A percentile compares a stretch with the other conserved stretches of the same genome.
These are phyloP conservation scores for Fusarium pseudocircinatum DNA, from an alignment of 2,329 filamentous ascomycete species.

Conservation along the genomic window DNA sequence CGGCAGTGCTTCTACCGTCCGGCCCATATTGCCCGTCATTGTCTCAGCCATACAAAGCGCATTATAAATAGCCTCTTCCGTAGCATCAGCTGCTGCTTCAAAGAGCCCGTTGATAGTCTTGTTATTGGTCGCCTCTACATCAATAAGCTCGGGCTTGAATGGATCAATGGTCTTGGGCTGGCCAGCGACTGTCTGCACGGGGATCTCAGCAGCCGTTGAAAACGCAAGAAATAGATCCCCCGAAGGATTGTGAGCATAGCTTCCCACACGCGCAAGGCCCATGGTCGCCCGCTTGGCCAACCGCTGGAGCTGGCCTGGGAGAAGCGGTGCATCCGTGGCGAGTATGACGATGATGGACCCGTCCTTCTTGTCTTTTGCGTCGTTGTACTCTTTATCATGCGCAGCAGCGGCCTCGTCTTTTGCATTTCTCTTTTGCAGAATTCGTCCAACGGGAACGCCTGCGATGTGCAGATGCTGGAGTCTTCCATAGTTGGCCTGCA, in stretches of 20 bases:
- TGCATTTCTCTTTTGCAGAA: neutral
- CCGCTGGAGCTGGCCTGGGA: neutral
- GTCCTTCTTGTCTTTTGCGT: neutral
- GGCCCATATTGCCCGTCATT: neutral
- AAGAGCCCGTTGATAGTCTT: neutral
- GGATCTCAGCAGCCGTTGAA: neutral
- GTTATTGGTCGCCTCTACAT: neutral
- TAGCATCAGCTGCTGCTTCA: neutral
- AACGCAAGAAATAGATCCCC: neutral
- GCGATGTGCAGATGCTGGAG: neutral
- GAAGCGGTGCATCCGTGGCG: neutral
- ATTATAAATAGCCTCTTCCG: neutral
- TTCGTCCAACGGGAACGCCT: neutral
- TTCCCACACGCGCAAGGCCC: neutral
- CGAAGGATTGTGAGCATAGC: neutral
- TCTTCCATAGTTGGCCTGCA: neutral
- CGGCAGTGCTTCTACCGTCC: neutral
- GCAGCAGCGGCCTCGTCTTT: neutral
- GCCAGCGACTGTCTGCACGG: neutral
- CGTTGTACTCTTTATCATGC: neutral
- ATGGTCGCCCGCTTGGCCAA: neutral
- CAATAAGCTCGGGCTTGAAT: neutral
- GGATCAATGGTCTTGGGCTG: neutral
- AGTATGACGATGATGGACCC: neutral
- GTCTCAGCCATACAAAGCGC: neutral